A percentile compares a stretch with the other conserved stretches of the same genome.
phyloP scores from a whole-genome alignment of 2,329 filamentous ascomycete genomes.

The Pestalotiopsis sp. region DNA sequence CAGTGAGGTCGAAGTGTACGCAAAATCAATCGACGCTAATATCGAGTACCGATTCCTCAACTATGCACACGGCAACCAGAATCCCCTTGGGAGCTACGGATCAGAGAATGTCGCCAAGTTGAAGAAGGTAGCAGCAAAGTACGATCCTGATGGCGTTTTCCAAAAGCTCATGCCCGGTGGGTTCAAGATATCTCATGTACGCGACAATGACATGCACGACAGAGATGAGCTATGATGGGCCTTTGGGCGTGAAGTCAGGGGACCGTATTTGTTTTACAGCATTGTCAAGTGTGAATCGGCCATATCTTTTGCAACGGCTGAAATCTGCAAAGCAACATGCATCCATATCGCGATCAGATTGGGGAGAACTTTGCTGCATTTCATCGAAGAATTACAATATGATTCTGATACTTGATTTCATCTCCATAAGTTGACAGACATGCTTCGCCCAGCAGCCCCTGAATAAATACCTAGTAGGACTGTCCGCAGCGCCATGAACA shows the following conservation, averaged over 20 bases:
- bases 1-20: neutral
- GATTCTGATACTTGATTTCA: too few relatives aligned
- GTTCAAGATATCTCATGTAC: slow-evolving; percentile 4
- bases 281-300: too few relatives aligned
- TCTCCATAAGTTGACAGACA: too few relatives aligned
- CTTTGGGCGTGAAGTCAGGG: neutral
- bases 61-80: neutral
- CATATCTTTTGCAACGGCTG: too few relatives aligned
- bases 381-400: too few relatives aligned
- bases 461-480: too few relatives aligned
- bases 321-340: too few relatives aligned
- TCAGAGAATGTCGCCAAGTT: slow-evolving; percentile 2
- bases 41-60: slow-evolving; percentile 6
- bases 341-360: too few relatives aligned
- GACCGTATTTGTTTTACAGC: too few relatives aligned
- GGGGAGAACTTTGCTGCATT: too few relatives aligned
- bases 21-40: slow-evolving; percentile 1
- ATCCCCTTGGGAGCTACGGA: slow-evolving; percentile 10
- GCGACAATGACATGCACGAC: neutral
- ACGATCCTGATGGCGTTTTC: slow-evolving; percentile 1
- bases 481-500: too few relatives aligned
- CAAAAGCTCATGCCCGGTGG: neutral
- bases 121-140: slow-evolving; percentile 6
- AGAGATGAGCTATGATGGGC: neutral
- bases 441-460: too few relatives aligned